Base-by-base conservation (phyloP, 768 basidiomycete species). In the Leccinum obscurum region DNA sequence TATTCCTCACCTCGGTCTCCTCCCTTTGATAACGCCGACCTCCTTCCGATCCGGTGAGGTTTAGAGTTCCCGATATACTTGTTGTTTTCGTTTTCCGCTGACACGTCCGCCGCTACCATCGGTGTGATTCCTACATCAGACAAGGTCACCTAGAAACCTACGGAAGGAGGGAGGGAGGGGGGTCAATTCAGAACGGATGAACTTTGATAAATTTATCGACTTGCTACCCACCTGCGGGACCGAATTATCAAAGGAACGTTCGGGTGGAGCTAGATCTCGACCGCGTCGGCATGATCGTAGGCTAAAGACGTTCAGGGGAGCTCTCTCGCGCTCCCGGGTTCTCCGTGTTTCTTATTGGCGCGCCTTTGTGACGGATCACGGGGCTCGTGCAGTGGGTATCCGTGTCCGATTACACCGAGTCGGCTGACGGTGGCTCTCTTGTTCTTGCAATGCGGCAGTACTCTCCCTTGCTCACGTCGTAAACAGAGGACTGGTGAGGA, bases 401-500 rank as follows among this genome's bases (percentile, higher is more conserved):
- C 41, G 22, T 34, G 46, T 55, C 48, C 52, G 28, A 49, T 9
- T 34, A 54, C 44, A 41, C 17, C 41, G 3, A 49, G 14, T 28
- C 9, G 17, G 54, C 39, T 30, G 15, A 39, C 44, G n/a, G 20
- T 22, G 46, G 39, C n/a, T 15, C 24, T 34, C 20, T 52, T 20
- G 11, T 32, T 24, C 34, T 56, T 49, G 35, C 30, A 57, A 44
- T 54, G 10, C 22, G 32, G 41, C 22, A 30, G 11, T 52, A 11
- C 20, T 37, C 57, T 60, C 55, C 68, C 55, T 35, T 24, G 52
- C 56, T 41, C 34, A 64, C 37, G 2, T 9, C 41, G n/a, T 44
- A 39, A 20, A 39, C 78, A 67, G 58, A 69, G 59, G 58, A 68
- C 24, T 69, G 71, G 17, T 54, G 39, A 32, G 9, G 7, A 13